Evolutionary conservation across 2,329 filamentous ascomycete genomes (phyloP).

Genomic region (Fusarium penzigii): DNA sequence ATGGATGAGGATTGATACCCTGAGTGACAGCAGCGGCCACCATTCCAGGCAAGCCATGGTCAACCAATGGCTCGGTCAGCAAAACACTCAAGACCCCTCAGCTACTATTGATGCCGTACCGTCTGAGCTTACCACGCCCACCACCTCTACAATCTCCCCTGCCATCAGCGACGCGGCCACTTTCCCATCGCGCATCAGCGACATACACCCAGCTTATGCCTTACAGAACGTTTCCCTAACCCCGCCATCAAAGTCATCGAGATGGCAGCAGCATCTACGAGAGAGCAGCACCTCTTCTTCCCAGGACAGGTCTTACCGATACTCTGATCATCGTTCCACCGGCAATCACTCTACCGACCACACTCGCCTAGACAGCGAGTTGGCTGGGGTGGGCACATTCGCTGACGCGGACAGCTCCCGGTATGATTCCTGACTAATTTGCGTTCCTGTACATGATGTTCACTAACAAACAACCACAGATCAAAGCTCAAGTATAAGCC

Average conservation of each 20-base stretch:
- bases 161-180: slow-evolving; percentile 29
- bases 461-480: slow-evolving; percentile 13
- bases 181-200: slow-evolving; percentile 17
- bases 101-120: slow-evolving; percentile 13
- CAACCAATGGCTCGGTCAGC: slow-evolving; percentile 29
- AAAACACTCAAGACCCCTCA: slow-evolving; percentile 20
- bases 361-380: slow-evolving; percentile 19
- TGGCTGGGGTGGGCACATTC: slow-evolving; percentile 26
- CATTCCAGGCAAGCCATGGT: slow-evolving; percentile 23
- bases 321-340: slow-evolving; percentile 9
- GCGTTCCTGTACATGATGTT: neutral
- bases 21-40: neutral
- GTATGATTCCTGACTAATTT: neutral
- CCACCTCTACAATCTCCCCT: slow-evolving; percentile 27
- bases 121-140: slow-evolving; percentile 26
- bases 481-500: slow-evolving; percentile 30
- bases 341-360: slow-evolving; percentile 11
- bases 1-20: slow-evolving; percentile 8
- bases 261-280: slow-evolving; percentile 6
- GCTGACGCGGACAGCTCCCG: slow-evolving; percentile 20
- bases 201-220: slow-evolving; percentile 14
- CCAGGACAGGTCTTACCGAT: slow-evolving; percentile 12
- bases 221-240: slow-evolving; percentile 16
- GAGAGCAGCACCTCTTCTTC: slow-evolving; percentile 10
- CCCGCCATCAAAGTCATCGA: slow-evolving; percentile 11